These are phyloP conservation scores for Fusarium sp. DNA, from an alignment of 2,329 filamentous ascomycete species.

Conservation along the genomic window DNA sequence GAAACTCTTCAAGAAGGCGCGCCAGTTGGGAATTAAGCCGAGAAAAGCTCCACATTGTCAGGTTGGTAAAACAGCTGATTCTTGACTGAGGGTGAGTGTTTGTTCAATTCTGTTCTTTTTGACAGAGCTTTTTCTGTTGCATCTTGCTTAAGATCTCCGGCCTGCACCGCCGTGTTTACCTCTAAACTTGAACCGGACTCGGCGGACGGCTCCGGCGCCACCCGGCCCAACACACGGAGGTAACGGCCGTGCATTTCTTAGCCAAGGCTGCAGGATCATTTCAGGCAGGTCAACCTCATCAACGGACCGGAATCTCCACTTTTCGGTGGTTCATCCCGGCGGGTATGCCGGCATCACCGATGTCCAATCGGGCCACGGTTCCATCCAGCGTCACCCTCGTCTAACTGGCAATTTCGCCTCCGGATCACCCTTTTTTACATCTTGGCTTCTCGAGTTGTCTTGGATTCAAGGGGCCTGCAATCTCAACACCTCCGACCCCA, in stretches of 20 bases:
- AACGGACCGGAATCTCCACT: constrained; percentile 18
- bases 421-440: not conserved
- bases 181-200: not conserved
- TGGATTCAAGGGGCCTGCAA: constrained; percentile 20
- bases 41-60: constrained; percentile 19
- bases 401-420: constrained; percentile 13
- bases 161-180: not conserved
- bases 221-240: not conserved
- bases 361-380: constrained; percentile 25
- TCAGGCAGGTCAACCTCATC: constrained; percentile 5
- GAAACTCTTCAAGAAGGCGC: constrained; percentile 20
- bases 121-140: not conserved
- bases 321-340: constrained; percentile 18
- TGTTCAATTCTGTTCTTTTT: not conserved
- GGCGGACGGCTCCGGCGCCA: not conserved
- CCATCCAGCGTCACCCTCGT: not conserved
- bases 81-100: not conserved
- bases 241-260: not conserved
- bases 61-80: constrained; percentile 1
- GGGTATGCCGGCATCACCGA: constrained; percentile 30
- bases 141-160: not conserved
- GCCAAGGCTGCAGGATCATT: not conserved
- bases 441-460: not conserved
- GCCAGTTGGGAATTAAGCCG: constrained; percentile 16
- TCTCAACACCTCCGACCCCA: constrained; percentile 5